phyloP scores from a whole-genome alignment of 176 grass and related monocot species.

The Pontederia paniculata region DNA sequence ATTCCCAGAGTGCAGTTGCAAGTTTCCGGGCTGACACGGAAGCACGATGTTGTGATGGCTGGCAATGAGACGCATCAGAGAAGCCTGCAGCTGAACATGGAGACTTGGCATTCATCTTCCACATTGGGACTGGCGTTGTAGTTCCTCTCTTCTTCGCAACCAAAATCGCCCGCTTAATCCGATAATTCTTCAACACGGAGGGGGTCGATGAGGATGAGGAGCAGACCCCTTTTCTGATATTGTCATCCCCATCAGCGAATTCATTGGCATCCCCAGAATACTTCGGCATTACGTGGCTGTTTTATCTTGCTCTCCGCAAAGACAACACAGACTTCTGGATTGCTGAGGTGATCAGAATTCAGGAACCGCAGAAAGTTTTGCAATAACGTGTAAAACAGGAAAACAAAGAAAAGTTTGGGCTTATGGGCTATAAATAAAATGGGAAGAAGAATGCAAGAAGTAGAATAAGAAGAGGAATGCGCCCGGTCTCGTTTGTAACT shows the following conservation, averaged over 20 bases:
- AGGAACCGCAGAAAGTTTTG: not conserved
- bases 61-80: slow-evolving; percentile 26
- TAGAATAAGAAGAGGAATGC: too few species aligned
- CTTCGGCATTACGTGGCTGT: slow-evolving; percentile 29
- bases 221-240: slow-evolving; percentile 35
- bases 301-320: not conserved
- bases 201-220: slow-evolving; percentile 39
- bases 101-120: slow-evolving; percentile 12
- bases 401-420: not conserved
- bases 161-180: slow-evolving; percentile 27
- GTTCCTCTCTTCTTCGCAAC: slow-evolving; percentile 19
- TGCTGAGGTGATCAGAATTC: not conserved
- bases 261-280: slow-evolving; percentile 15
- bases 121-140: slow-evolving; percentile 4
- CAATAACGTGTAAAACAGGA: not conserved
- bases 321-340: not conserved
- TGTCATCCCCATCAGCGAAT: slow-evolving; percentile 1
- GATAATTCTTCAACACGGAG: slow-evolving; percentile 23
- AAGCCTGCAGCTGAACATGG: slow-evolving; percentile 19
- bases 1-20: slow-evolving; percentile 48
- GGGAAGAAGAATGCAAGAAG: not conserved
- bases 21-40: slow-evolving; percentile 61
- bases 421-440: not conserved
- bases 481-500: too few species aligned
- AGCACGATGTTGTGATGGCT: slow-evolving; percentile 18